A percentile compares a stretch with the other conserved stretches of the same genome.
phyloP scores from a whole-genome alignment of 108 stramenopile species.

The Seminavis robusta region DNA sequence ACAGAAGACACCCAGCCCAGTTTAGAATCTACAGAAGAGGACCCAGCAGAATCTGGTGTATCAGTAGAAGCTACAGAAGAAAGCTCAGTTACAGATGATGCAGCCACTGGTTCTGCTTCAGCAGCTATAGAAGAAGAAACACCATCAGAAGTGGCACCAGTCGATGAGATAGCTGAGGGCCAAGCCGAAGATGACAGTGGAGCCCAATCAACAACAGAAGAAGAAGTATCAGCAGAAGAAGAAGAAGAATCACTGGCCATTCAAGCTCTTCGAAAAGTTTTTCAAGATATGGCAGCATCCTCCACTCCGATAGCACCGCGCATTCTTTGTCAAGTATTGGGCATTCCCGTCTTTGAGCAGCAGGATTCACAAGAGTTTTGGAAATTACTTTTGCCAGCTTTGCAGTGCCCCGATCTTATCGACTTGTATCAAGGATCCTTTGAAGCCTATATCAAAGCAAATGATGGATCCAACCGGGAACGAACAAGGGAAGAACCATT shows the following conservation, averaged over 20 bases:
- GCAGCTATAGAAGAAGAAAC: neutral
- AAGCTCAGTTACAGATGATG: too few species aligned
- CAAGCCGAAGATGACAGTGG: too few species aligned
- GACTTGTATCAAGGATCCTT: conserved; percentile 72
- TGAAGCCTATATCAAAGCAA: conserved; percentile 67
- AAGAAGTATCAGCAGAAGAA: neutral
- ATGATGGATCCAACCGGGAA: conserved; percentile 65
- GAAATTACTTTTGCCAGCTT: conserved; percentile 78
- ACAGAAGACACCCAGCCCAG: neutral
- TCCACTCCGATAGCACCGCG: conserved; percentile 31
- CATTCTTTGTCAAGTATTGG: conserved; percentile 51
- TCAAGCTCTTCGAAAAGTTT: conserved; percentile 30
- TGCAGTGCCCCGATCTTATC: conserved; percentile 38
- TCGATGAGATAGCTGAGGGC: too few species aligned
- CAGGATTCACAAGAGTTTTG: conserved; percentile 92
- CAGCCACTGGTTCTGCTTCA: neutral
- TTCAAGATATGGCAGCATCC: conserved; percentile 35
- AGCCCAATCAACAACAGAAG: neutral
- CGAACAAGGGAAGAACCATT: conserved; percentile 62
- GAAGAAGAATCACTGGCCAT: conserved; percentile 23
- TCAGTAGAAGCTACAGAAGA: too few species aligned
- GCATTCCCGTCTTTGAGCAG: conserved; percentile 67
- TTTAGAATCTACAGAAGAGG: neutral
- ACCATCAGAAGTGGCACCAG: neutral
- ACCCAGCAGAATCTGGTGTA: neutral